These are phyloP conservation scores for Exserohilum rostratum DNA, from an alignment of 2,329 filamentous ascomycete species.

Conservation along the genomic window DNA sequence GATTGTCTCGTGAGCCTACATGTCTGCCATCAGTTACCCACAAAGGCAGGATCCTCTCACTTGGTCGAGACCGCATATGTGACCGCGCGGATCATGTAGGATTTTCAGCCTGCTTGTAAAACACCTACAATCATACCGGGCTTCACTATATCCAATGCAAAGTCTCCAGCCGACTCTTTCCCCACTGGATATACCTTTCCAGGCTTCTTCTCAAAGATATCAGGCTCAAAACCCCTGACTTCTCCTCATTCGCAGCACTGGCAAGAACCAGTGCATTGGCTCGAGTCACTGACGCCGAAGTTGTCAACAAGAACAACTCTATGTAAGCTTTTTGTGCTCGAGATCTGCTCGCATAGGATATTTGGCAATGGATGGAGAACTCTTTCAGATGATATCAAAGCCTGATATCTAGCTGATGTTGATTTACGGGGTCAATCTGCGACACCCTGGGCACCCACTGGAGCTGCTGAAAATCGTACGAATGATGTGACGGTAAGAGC, in stretches of 20 bases:
- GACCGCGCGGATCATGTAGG: background rate
- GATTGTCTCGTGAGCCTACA: background rate
- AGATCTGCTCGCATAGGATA: background rate
- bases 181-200: background rate
- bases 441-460: no score
- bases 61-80: background rate
- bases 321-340: background rate
- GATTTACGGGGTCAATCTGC: no score
- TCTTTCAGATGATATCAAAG: no score
- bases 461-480: no score
- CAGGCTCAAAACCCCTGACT: background rate
- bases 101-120: background rate
- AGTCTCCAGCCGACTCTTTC: background rate
- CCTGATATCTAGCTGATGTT: no score
- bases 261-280: background rate
- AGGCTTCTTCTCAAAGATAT: background rate
- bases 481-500: no score
- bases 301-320: background rate
- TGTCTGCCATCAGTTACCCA: background rate
- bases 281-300: background rate
- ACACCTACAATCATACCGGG: background rate
- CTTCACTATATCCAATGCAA: background rate
- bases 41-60: background rate
- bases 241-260: background rate
- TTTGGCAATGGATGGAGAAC: no score